Evolutionary conservation across 106 monocot genomes (phyloP).

Genomic region (Xerophyta viscosa): DNA sequence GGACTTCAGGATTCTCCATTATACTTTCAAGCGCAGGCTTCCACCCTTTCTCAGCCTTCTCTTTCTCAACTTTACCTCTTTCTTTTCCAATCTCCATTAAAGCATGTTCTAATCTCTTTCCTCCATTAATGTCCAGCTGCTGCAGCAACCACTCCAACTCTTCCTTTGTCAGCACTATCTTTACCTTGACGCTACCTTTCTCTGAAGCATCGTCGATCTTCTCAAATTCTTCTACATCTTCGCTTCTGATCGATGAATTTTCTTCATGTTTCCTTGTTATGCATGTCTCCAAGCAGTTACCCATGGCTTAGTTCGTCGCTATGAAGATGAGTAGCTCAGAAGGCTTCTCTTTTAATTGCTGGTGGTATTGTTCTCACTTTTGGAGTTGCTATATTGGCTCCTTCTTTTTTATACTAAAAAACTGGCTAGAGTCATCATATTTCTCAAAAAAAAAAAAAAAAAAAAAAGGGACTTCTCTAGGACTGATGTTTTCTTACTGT

Average conservation of each 20-base stretch:
- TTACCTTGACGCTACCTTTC: slow-evolving; percentile 5
- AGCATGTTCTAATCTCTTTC: slow-evolving; percentile 14
- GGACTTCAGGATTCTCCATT: slow-evolving; percentile 9
- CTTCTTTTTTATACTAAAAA: too few species aligned
- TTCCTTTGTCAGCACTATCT: slow-evolving; percentile 18
- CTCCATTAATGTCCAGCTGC: slow-evolving; percentile 9
- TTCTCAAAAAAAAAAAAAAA: too few species aligned
- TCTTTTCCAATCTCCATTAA: slow-evolving; percentile 8
- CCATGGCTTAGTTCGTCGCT: slow-evolving; percentile 6
- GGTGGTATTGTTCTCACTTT: too few species aligned
- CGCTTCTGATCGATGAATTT: background rate
- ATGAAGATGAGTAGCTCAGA: too few species aligned
- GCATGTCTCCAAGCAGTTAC: slow-evolving; percentile 20
- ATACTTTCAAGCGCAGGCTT: slow-evolving; percentile 17
- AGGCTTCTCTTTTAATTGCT: too few species aligned
- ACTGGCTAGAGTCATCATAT: too few species aligned
- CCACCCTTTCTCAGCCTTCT: slow-evolving; percentile 1
- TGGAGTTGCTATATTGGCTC: too few species aligned
- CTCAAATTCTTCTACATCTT: background rate
- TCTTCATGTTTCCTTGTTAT: background rate
- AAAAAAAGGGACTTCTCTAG: too few species aligned
- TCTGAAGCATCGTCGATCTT: background rate
- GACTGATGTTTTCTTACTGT: too few species aligned
- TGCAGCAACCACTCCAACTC: slow-evolving; percentile 19
- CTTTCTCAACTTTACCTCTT: background rate